Evolutionary conservation across 2,329 filamentous ascomycete species (phyloP).

Genomic region (Curvularia eragrostidis): DNA sequence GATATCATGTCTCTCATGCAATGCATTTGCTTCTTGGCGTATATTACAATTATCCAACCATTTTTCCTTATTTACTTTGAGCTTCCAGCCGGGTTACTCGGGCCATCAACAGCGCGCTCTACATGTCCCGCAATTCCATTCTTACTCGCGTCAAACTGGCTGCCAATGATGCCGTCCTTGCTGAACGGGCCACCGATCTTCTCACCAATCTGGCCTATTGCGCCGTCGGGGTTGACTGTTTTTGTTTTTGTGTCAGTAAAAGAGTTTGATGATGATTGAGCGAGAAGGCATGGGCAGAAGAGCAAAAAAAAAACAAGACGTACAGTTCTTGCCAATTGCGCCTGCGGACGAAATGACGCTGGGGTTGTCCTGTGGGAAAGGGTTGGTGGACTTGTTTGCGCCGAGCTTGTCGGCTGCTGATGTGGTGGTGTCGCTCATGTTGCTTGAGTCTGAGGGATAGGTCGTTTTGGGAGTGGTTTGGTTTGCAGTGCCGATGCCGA

Average conservation of each 20-base stretch:
- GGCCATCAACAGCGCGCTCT: constrained; percentile 55
- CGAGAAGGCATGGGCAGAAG: not conserved
- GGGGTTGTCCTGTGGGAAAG: constrained; percentile 43
- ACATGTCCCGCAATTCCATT: constrained; percentile 62
- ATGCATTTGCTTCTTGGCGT: constrained; percentile 10
- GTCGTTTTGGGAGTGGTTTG: constrained; percentile 18
- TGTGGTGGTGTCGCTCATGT: constrained; percentile 33
- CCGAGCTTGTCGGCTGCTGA: constrained; percentile 38
- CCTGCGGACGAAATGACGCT: constrained; percentile 58
- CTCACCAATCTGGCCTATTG: constrained; percentile 59
- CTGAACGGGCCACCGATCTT: constrained; percentile 54
- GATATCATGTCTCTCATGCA: not conserved
- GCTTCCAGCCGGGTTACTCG: constrained; percentile 47
- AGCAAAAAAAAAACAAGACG: not conserved
- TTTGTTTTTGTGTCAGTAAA: not conserved
- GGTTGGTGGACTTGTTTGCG: constrained; percentile 39
- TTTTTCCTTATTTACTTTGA: constrained; percentile 21
- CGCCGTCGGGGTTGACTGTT: constrained; percentile 55
- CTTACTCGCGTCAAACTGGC: constrained; percentile 61
- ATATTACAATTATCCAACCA: constrained; percentile 4
- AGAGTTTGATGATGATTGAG: not conserved
- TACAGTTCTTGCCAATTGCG: constrained; percentile 60
- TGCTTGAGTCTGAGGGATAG: not conserved
- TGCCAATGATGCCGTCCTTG: constrained; percentile 62
- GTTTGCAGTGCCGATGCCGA: constrained; percentile 22